Evolutionary conservation across 176 grass and related monocot species (phyloP).

Genomic region (Oryza longistaminata): DNA sequence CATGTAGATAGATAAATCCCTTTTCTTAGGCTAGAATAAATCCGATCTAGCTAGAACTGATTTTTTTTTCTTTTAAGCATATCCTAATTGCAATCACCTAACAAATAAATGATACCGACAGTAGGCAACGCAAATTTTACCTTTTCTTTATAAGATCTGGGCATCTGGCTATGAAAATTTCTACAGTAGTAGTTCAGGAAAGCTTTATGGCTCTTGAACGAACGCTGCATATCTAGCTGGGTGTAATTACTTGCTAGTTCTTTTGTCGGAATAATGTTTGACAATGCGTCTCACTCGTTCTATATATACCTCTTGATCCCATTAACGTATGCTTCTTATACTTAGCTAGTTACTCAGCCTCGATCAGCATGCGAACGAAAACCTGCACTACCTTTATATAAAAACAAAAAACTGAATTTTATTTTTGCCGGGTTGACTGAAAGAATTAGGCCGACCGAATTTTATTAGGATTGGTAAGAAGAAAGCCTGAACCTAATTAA

Average conservation of each 20-base stretch:
- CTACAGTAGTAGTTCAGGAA: neutral
- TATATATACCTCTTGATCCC: neutral
- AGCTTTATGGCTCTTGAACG: neutral
- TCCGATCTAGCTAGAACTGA: neutral
- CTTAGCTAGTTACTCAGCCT: neutral
- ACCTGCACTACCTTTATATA: no score
- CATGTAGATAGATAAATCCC: neutral
- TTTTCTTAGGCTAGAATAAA: neutral
- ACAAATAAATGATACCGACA: neutral
- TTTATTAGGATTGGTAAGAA: no score
- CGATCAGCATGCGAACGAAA: neutral
- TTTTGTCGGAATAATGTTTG: neutral
- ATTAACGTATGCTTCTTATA: neutral
- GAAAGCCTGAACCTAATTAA: neutral
- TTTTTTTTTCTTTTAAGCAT: neutral
- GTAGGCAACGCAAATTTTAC: neutral
- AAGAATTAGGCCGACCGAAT: no score
- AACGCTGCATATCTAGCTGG: neutral
- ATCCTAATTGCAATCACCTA: neutral
- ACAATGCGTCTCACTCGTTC: neutral
- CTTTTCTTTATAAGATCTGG: neutral
- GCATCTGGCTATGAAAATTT: neutral
- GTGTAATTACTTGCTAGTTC: neutral
- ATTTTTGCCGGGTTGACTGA: no score
- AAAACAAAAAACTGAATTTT: no score